Evolutionary conservation across 805 yeast species (phyloP).

Genomic region (Starmerella tilneyi): DNA sequence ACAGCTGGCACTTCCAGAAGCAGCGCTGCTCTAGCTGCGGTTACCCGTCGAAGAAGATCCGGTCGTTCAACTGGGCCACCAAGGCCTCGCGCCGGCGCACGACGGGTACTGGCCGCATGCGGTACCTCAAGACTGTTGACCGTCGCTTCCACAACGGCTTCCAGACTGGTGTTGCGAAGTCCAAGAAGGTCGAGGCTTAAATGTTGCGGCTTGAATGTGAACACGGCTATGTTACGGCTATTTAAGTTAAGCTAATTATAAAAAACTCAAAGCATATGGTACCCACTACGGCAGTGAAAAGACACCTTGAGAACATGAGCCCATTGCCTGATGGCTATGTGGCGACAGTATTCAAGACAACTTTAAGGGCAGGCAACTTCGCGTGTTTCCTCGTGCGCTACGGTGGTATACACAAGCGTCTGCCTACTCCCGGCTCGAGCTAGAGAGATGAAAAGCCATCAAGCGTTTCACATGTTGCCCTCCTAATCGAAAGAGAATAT

Average conservation of each 20-base stretch:
- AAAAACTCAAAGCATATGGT: slow-evolving; percentile 4
- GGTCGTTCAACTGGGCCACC: slow-evolving; percentile 91
- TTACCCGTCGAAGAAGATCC: slow-evolving; percentile 98
- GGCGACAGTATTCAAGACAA: too few relatives aligned
- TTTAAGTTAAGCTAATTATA: slow-evolving; percentile 15
- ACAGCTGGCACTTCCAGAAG: slow-evolving; percentile 99
- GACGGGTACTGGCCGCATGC: slow-evolving; percentile 99
- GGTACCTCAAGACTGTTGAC: slow-evolving; percentile 90
- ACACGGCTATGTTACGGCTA: slow-evolving; percentile 10
- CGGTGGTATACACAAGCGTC: too few relatives aligned
- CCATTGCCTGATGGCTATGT: too few relatives aligned
- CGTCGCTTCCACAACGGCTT: slow-evolving; percentile 99
- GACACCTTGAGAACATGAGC: too few relatives aligned
- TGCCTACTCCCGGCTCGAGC: too few relatives aligned
- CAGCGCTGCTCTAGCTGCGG: slow-evolving; percentile 98
- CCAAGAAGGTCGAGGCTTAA: slow-evolving; percentile 46
- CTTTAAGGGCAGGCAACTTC: too few relatives aligned
- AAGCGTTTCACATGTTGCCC: too few relatives aligned
- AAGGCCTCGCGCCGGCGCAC: slow-evolving; percentile 99
- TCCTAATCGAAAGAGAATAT: too few relatives aligned
- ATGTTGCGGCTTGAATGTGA: not conserved
- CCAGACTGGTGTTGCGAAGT: slow-evolving; percentile 67
- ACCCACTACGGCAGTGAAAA: too few relatives aligned
- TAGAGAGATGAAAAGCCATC: too few relatives aligned
- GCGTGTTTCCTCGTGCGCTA: too few relatives aligned